Percentiles rank a stretch among this genome's conserved stretches.
These are phyloP conservation scores for Sporobolomyces pararoseus DNA, from an alignment of 768 basidiomycete species.

Conservation along the genomic window DNA sequence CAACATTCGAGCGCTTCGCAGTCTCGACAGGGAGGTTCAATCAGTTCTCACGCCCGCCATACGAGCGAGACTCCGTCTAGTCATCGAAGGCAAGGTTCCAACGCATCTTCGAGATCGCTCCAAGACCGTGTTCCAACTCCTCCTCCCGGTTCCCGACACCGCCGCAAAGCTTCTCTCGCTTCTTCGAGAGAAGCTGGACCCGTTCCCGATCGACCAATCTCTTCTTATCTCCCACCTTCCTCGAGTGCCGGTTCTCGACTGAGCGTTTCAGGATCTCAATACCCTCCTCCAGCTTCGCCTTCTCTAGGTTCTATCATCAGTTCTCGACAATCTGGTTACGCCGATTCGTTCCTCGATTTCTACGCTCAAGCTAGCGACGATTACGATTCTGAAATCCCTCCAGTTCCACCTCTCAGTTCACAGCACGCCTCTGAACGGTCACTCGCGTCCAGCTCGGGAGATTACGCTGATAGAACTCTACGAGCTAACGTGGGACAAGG, in stretches of 20 bases:
- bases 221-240: slow-evolving; percentile 8
- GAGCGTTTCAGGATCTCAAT: not conserved
- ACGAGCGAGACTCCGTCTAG: slow-evolving; percentile 2
- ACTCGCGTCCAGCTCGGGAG: not conserved
- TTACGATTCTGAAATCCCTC: not conserved
- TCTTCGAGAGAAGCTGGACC: slow-evolving; percentile 7
- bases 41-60: not conserved
- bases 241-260: slow-evolving; percentile 10
- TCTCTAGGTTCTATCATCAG: slow-evolving; percentile 13
- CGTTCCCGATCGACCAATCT: not conserved
- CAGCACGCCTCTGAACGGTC: slow-evolving; percentile 2
- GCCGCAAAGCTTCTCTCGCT: slow-evolving; percentile 13
- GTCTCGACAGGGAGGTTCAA: not conserved
- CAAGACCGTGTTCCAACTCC: slow-evolving; percentile 19
- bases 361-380: slow-evolving; percentile 28
- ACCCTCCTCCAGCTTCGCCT: slow-evolving; percentile 14
- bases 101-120: slow-evolving; percentile 1
- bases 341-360: slow-evolving; percentile 37
- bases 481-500: too few relatives aligned
- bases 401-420: not conserved
- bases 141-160: slow-evolving; percentile 13
- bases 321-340: slow-evolving; percentile 32
- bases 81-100: not conserved
- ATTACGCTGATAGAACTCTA: not conserved
- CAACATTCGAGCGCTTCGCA: not conserved